A percentile compares a stretch with the other conserved stretches of the same genome.
These are phyloP conservation scores for Calonectria ilicicola DNA, from an alignment of 2,329 filamentous ascomycete species.

Conservation along the genomic window DNA sequence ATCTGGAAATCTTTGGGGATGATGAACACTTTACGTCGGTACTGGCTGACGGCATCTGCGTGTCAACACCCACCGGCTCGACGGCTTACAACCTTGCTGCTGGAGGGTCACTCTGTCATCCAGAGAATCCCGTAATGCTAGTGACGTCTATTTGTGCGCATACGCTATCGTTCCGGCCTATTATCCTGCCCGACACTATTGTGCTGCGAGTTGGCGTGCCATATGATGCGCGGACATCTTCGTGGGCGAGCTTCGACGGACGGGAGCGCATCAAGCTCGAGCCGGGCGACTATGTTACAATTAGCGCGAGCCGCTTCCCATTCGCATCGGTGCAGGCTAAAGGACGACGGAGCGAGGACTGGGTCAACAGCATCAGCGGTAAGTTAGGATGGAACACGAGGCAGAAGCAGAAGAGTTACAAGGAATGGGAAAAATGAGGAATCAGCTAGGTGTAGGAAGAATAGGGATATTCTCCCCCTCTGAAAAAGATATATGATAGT, in stretches of 20 bases:
- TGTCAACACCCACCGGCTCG: constrained; percentile 93
- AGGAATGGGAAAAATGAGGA: constrained; percentile 57
- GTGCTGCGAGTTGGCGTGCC: constrained; percentile 94
- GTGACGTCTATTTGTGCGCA: constrained; percentile 95
- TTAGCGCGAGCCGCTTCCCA: constrained; percentile 83
- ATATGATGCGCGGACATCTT: constrained; percentile 88
- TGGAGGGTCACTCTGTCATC: constrained; percentile 94
- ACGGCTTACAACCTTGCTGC: constrained; percentile 97
- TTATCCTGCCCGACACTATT: constrained; percentile 95
- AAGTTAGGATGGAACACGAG: constrained; percentile 87
- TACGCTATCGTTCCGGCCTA: constrained; percentile 94
- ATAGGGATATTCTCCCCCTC: not conserved
- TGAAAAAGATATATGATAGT: not conserved
- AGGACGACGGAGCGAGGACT: constrained; percentile 78
- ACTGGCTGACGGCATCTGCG: constrained; percentile 91
- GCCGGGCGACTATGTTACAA: constrained; percentile 86
- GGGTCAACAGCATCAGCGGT: constrained; percentile 83
- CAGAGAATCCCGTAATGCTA: constrained; percentile 95
- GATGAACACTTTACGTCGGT: constrained; percentile 96
- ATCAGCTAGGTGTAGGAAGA: not conserved
- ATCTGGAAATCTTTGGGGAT: constrained; percentile 92
- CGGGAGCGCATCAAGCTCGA: constrained; percentile 84
- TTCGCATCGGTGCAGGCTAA: constrained; percentile 82
- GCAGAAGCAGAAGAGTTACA: constrained; percentile 77
- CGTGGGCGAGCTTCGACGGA: constrained; percentile 98